Conservation (phyloP, 2,329 filamentous ascomycete species). For the Xylaria sp. region DNA sequence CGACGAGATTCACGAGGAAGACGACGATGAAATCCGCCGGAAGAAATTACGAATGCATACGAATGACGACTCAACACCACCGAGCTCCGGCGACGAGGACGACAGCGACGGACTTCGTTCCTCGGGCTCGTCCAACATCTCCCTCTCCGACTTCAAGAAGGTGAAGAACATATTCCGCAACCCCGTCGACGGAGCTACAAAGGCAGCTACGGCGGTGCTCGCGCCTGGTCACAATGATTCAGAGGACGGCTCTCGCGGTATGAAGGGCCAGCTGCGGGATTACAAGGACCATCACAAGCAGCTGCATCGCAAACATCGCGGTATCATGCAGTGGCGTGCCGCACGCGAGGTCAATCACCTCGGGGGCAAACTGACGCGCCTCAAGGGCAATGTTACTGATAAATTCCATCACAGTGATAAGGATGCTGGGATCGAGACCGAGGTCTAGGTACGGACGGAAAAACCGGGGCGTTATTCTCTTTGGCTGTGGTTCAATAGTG, state of each 20-base stretch:
- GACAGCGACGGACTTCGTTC: constrained; percentile 40
- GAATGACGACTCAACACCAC: constrained; percentile 48
- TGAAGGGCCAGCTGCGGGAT: constrained; percentile 64
- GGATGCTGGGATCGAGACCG: constrained; percentile 71
- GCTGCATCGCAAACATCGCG: constrained; percentile 72
- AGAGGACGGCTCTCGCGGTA: constrained; percentile 57
- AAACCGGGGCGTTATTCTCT: not conserved
- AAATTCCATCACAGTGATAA: constrained; percentile 69
- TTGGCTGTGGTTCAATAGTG: not conserved
- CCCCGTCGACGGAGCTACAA: constrained; percentile 46
- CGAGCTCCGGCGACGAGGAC: constrained; percentile 50
- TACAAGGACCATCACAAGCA: constrained; percentile 68
- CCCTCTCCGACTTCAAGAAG: constrained; percentile 47
- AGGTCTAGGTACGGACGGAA: constrained; percentile 60
- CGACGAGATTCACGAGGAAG: constrained; percentile 45
- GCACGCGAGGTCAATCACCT: constrained; percentile 62
- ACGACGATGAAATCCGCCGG: constrained; percentile 46
- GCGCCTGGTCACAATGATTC: constrained; percentile 53
- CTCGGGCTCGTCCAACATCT: constrained; percentile 39
- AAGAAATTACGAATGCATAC: constrained; percentile 49
- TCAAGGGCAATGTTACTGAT: constrained; percentile 67
- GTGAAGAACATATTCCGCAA: constrained; percentile 51
- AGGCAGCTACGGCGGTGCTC: constrained; percentile 45
- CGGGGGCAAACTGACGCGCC: constrained; percentile 63
- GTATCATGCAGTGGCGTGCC: constrained; percentile 78